Evolutionary conservation across 768 basidiomycete genomes (phyloP).

Genomic region (Lentinus brumalis): DNA sequence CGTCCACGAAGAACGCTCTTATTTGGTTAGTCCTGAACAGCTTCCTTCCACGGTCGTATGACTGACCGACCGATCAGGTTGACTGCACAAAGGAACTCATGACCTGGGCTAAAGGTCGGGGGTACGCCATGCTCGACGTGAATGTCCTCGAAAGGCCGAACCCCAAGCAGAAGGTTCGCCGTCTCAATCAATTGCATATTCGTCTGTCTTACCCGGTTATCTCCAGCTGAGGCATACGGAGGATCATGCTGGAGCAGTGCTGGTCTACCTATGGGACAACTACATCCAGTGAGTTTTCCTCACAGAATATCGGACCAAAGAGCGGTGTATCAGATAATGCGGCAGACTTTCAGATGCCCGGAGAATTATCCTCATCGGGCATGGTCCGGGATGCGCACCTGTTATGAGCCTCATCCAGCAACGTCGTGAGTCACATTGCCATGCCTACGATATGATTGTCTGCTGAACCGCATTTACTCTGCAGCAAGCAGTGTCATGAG

Average conservation of each 20-base stretch:
- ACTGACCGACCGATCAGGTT: constrained; percentile 49
- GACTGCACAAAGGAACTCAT: constrained; percentile 83
- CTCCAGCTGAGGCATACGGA: constrained; percentile 38
- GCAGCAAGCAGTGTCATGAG: constrained; percentile 57
- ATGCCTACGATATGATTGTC: not conserved
- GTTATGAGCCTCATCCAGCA: constrained; percentile 73
- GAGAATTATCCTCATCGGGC: constrained; percentile 80
- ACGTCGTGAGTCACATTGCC: constrained; percentile 52
- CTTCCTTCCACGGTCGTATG: not conserved
- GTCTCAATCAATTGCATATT: not conserved
- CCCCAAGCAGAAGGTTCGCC: constrained; percentile 36
- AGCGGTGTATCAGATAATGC: not conserved
- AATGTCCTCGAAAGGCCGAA: constrained; percentile 76
- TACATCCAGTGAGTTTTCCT: constrained; percentile 75
- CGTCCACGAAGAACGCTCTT: constrained; percentile 78
- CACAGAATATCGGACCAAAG: not conserved
- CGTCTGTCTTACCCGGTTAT: not conserved
- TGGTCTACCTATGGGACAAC: constrained; percentile 95
- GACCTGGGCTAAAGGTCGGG: constrained; percentile 67
- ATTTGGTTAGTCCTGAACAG: constrained; percentile 58
- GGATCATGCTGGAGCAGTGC: constrained; percentile 53
- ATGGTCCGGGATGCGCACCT: constrained; percentile 80
- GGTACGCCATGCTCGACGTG: constrained; percentile 81
- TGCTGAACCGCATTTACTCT: not conserved
- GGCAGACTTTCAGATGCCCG: constrained; percentile 70